Percentiles rank a stretch among this genome's conserved stretches.
phyloP scores from a whole-genome alignment of 768 basidiomycete genomes.

The Leccinum broughii region DNA sequence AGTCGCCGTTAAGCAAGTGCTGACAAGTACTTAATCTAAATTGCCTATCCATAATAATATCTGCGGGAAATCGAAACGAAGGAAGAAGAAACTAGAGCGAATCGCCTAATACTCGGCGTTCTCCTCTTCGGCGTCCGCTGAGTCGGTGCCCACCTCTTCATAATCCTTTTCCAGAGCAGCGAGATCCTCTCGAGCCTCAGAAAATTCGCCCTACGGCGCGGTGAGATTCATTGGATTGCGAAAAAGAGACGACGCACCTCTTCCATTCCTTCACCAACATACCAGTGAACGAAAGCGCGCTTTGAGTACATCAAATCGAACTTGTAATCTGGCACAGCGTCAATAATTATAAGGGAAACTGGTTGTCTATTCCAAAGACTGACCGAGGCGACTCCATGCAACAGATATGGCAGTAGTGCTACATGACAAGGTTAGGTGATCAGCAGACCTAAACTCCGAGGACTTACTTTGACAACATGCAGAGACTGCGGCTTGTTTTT shows the following conservation, averaged over 20 bases:
- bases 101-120: slow-evolving; percentile 48
- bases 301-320: slow-evolving; percentile 98
- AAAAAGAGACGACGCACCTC: slow-evolving; percentile 48
- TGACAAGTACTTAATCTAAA: slow-evolving; percentile 13
- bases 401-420: slow-evolving; percentile 92
- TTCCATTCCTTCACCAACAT: slow-evolving; percentile 99
- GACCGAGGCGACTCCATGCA: slow-evolving; percentile 88
- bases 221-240: slow-evolving; percentile 11
- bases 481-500: slow-evolving; percentile 89
- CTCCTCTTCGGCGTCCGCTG: slow-evolving; percentile 70
- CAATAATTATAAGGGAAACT: slow-evolving; percentile 9
- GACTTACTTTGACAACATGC: slow-evolving; percentile 90
- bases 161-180: slow-evolving; percentile 97
- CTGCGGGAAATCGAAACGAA: neutral
- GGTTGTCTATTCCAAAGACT: slow-evolving; percentile 14
- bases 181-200: slow-evolving; percentile 96
- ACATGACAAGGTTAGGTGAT: slow-evolving; percentile 6
- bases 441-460: neutral
- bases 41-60: slow-evolving; percentile 7
- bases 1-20: slow-evolving; percentile 7
- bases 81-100: neutral
- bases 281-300: slow-evolving; percentile 91
- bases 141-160: slow-evolving; percentile 84
- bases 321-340: slow-evolving; percentile 72
- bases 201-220: slow-evolving; percentile 81